Base-by-base conservation (phyloP, 2,329 filamentous ascomycete genomes). In the Verticillium tricorpus region DNA sequence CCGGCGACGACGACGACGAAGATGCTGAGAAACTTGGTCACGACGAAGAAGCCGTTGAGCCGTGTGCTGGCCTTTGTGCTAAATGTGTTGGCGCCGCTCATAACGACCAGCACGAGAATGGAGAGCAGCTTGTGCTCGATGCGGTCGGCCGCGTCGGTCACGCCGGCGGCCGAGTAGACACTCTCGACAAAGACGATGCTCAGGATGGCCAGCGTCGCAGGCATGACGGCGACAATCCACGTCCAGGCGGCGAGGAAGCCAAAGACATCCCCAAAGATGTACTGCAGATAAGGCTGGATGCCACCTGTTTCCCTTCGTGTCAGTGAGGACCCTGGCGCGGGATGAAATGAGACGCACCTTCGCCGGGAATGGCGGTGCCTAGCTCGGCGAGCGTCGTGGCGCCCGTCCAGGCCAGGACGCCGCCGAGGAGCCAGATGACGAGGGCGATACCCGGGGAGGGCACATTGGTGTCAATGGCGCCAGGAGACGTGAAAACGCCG, bases 191-290 rank as follows among this genome's bases (percentile, higher is more conserved):
- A 88, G 28, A 88, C 85, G 64, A 89, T 87, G 68, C 82, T 82
- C 32, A 88, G 78, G 56, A 89, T 89, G 11, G 85, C 86, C 63
- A 88, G 78, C 0, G 86, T 87, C 0, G 85, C 85, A 0, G 86
- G 86, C 80, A 88, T 89, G 28, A 88, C 82, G 22, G 82, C 84
- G 6, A 88, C 79, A 60, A 89, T 82, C 83, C 86, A 89, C 0
- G 85, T 85, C 86, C 86, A 89, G 0, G 85, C 85, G 6, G 85
- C 84, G 5, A 88, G 70, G 67, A 88, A 89, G n/a, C 85, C 86
- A 57, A 82, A 80, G 2, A 84, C 73, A 58, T 88, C 84, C 34
- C 86, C 86, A 64, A 81, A 89, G 37, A 88, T 82, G 69, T 85
- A 81, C 66, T 81, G 78, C 7, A 89, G 77, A 66, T 86, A 89